phyloP scores from a whole-genome alignment of 2,329 filamentous ascomycete species.

The Curvularia sp. region DNA sequence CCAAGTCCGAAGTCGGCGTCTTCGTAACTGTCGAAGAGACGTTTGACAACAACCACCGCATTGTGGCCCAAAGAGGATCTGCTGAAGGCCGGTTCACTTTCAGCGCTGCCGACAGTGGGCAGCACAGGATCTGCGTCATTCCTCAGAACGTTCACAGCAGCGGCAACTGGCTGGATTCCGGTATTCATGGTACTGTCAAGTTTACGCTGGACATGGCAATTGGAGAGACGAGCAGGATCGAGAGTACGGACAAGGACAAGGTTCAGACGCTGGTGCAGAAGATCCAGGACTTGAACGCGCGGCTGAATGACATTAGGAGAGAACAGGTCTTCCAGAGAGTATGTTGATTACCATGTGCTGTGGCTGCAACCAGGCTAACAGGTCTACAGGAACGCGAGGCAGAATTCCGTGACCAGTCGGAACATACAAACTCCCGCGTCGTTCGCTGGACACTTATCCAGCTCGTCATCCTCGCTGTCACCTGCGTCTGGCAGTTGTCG shows the following conservation, averaged over 20 bases:
- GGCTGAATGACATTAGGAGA: constrained; percentile 85
- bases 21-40: constrained; percentile 95
- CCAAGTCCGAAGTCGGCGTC: constrained; percentile 79
- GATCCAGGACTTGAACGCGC: constrained; percentile 85
- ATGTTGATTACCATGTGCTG: constrained; percentile 29
- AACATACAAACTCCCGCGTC: constrained; percentile 88
- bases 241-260: constrained; percentile 92
- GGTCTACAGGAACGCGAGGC: constrained; percentile 83
- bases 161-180: constrained; percentile 73
- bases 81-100: constrained; percentile 89
- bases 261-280: constrained; percentile 87
- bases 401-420: constrained; percentile 97
- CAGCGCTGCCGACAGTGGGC: constrained; percentile 90
- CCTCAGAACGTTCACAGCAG: constrained; percentile 75
- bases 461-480: constrained; percentile 79
- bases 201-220: constrained; percentile 90
- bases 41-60: constrained; percentile 97
- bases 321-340: constrained; percentile 98
- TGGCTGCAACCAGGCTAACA: constrained; percentile 21
- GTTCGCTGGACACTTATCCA: constrained; percentile 95
- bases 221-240: constrained; percentile 91
- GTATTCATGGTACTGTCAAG: constrained; percentile 77
- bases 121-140: constrained; percentile 94
- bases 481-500: constrained; percentile 96
- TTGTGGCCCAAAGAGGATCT: constrained; percentile 83